Base-by-base conservation (phyloP, 2,329 filamentous ascomycete genomes). In the Fusarium sororula region DNA sequence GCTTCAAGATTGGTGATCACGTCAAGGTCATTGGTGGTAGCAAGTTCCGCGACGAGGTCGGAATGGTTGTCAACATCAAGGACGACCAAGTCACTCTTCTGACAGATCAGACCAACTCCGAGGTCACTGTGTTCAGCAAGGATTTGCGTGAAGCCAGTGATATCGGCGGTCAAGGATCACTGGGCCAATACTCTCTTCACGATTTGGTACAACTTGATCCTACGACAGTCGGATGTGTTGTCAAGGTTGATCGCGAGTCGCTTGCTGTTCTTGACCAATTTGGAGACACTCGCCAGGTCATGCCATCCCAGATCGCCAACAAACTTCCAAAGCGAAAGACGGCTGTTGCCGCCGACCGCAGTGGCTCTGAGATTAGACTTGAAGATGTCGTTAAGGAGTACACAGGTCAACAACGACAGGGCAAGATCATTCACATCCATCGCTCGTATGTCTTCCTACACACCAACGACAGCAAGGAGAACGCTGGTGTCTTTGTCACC, bases 21-120 rank as follows among this genome's bases (percentile, higher is more conserved):
- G 96, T 99, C 85, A 98, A 98, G 85, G 96, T 99, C 76, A 97
- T 98, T 80, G 96, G 96, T 63, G 96, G 95, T 44, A 98, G 95
- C 84, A 93, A 94, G 77, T 98, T 95, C 82, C 91, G 94, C 63
- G 96, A 98, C 77, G 96, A 99, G 84, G 93, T 98, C 50, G 96
- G 96, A 83, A 97, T 98, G 90, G 95, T 99, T 58, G 95, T 98
- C 74, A 94, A 94, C 81, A 96, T 98, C 75, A 92, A 91, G 55
- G 94, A 97, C 68, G 96, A 99, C 81, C 92, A 94, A 44, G 95
- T 99, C 66, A 98, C 96, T 3, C 87, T 99, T 74, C 86, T 99
- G 74, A 98, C 94, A 54, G 96, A 99, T 83, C 94, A 96, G 81
- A 96, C 91, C 69, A 96, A 96, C 83, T 91, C 92, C 59, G 96